Evolutionary conservation across 1,139 yeast species (phyloP), one percentile per base, ranked within the genome.

Genomic region (Taphrina pruni): DNA sequence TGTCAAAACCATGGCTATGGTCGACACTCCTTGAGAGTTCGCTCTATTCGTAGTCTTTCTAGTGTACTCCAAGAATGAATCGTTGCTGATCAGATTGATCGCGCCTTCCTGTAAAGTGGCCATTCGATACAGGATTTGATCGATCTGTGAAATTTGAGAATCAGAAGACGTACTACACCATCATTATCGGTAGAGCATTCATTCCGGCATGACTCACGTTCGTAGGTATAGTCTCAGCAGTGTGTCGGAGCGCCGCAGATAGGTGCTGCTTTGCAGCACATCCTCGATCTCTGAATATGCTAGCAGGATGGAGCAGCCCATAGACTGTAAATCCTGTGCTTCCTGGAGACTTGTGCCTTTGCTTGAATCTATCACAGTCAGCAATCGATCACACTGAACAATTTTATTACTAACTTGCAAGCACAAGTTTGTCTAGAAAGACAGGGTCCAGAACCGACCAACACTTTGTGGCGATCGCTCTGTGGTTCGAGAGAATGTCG

Each of bases 361-460:
- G 6, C 39, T 51, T 17, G 45, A 26, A 4, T 11, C 64, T 60
- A 20, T 5, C 50, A 20, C 21, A 21, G 32, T 35, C 20, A 32
- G 26, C 35, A 12, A n/a, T 8, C 14, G 12, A 26, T 8, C 4
- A 26, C 35, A 38, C 26, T n/a, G 36, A 38, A 1, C 12, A 21
- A 26, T 26, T 3, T 11, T 11, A 11, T 54, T 8, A 17, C 45
- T 43, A 17, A 62, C 66, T 6, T n/a, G 66, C 9, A 9, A 64
- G 55, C 39, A 64, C 41, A 20, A 64, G 39, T 32, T 64, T 54
- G 55, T 64, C 67, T 36, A 64, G 38, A 17, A 64, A 46, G 11
- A 21, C 45, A 32, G 55, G 55, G 48, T 64, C 56, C 11, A 55
- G 20, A 12, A 11, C n/a, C 5, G 45, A 14, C 67, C 67, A 64